Conservation (phyloP, 2,329 filamentous ascomycete species). For the Immersiporthe knoxdaviesiana region DNA sequence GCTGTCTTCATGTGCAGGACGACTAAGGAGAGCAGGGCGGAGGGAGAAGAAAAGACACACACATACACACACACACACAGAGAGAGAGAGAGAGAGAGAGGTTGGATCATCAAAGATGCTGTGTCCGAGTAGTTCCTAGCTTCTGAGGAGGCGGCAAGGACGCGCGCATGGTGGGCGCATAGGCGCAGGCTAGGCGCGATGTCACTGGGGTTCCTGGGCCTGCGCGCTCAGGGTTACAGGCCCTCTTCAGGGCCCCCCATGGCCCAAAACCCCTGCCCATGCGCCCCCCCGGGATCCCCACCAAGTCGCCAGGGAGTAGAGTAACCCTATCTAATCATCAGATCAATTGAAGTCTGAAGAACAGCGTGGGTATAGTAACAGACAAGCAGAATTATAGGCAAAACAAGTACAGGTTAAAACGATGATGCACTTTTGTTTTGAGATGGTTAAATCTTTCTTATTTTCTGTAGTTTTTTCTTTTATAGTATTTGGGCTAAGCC, state of each 20-base stretch:
- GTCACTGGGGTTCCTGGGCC: background rate
- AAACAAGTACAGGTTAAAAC: background rate
- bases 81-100: background rate
- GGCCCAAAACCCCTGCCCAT: background rate
- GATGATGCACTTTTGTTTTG: background rate
- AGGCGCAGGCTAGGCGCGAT: background rate
- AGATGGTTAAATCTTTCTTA: constrained; percentile 1
- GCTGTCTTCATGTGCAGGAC: background rate
- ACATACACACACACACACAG: too few species aligned
- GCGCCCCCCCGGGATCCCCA: too few species aligned
- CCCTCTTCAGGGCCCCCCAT: background rate
- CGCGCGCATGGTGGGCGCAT: background rate
- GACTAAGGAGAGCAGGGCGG: background rate
- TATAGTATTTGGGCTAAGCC: constrained; percentile 14
- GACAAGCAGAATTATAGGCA: background rate
- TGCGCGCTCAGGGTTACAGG: background rate
- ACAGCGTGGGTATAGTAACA: background rate
- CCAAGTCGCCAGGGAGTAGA: too few species aligned
- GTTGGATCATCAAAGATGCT: background rate
- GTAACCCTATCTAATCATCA: constrained; percentile 15
- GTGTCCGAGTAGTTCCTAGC: background rate
- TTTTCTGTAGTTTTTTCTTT: constrained; percentile 25
- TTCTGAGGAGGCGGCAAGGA: background rate
- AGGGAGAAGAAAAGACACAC: too few species aligned
- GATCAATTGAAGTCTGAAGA: background rate